Percentiles rank a stretch among this genome's conserved stretches.
Conservation (phyloP, 441 rosid species). For the Syzygium malaccense region DNA sequence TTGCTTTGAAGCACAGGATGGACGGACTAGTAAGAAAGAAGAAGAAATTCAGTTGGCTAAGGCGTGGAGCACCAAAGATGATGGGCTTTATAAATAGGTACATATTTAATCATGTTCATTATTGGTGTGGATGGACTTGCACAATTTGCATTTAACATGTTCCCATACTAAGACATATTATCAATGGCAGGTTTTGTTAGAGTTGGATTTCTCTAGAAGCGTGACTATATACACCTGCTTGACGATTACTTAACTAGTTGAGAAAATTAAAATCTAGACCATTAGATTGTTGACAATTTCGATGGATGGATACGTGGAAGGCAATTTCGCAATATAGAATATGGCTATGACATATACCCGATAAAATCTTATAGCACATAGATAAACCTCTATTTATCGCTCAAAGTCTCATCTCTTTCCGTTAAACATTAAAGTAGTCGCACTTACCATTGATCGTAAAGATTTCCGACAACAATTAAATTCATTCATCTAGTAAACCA, state of each 20-base stretch:
- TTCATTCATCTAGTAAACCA: background rate
- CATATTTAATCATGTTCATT: background rate
- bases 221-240: background rate
- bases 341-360: too few species aligned
- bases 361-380: too few species aligned
- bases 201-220: background rate
- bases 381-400: background rate
- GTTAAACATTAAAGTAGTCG: background rate
- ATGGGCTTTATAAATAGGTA: background rate
- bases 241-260: background rate
- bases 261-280: background rate
- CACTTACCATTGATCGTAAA: background rate
- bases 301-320: too few species aligned
- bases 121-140: background rate
- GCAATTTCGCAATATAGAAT: too few species aligned
- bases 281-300: too few species aligned
- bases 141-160: background rate
- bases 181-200: background rate
- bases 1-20: background rate
- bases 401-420: background rate
- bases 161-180: background rate
- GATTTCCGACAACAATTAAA: background rate
- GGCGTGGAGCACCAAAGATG: background rate
- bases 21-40: background rate
- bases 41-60: background rate